Evolutionary conservation across 495 filamentous ascomycete genomes (phyloP).

Genomic region (Penicillium bovifimosum): DNA sequence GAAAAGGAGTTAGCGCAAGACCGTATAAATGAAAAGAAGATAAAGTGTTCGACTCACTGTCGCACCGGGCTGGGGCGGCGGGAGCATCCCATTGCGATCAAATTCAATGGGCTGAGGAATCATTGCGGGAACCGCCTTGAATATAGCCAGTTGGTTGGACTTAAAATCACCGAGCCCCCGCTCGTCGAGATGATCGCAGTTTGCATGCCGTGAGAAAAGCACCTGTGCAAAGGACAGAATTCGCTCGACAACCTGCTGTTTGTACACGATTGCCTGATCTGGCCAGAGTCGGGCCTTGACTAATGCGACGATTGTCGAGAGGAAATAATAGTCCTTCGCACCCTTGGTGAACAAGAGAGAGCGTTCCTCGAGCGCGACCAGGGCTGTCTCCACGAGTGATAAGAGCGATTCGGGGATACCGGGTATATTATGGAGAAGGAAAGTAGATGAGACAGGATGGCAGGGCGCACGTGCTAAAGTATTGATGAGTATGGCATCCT

Average conservation of each 20-base stretch:
- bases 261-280: constrained; percentile 31
- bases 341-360: constrained; percentile 37
- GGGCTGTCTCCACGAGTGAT: constrained; percentile 30
- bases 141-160: constrained; percentile 28
- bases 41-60: constrained; percentile 20
- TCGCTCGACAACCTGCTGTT: constrained; percentile 37
- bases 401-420: constrained; percentile 35
- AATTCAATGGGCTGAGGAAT: constrained; percentile 22
- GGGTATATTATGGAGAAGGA: constrained; percentile 28
- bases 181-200: constrained; percentile 34
- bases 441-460: constrained; percentile 14
- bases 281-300: constrained; percentile 40
- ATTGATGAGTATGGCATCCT: background rate
- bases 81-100: constrained; percentile 17
- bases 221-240: constrained; percentile 36
- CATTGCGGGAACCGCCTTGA: constrained; percentile 26
- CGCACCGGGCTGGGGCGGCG: constrained; percentile 21
- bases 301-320: constrained; percentile 37
- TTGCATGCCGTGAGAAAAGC: constrained; percentile 33
- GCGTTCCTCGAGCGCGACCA: constrained; percentile 33
- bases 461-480: constrained; percentile 1
- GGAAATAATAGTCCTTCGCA: constrained; percentile 43
- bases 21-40: background rate
- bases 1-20: background rate
- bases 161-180: constrained; percentile 32